A percentile compares a stretch with the other conserved stretches of the same genome.
Evolutionary conservation across 2,329 filamentous ascomycete genomes (phyloP).

Genomic region (Calonectria multiphialidica): DNA sequence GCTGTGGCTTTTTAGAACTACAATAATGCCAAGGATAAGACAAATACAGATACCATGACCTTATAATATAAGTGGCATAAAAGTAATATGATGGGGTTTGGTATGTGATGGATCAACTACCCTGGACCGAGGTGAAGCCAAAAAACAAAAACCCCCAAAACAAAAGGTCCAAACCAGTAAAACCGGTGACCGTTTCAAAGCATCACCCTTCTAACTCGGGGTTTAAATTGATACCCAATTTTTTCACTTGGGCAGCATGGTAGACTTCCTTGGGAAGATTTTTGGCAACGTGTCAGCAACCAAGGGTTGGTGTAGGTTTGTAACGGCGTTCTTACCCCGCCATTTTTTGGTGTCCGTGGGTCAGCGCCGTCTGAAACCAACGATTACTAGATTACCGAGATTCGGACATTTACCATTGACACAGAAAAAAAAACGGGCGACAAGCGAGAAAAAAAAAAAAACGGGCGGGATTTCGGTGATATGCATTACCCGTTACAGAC

Average conservation of each 20-base stretch:
- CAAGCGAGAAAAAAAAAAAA: neutral
- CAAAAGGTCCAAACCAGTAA: too few relatives aligned
- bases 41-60: neutral
- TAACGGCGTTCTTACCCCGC: neutral
- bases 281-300: neutral
- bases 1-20: neutral
- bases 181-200: too few relatives aligned
- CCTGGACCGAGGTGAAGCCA: too few relatives aligned
- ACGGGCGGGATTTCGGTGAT: neutral
- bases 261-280: neutral
- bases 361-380: neutral
- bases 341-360: neutral
- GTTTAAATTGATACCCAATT: neutral
- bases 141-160: too few relatives aligned
- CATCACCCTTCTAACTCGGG: too few relatives aligned
- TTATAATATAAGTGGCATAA: neutral
- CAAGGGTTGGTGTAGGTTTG: neutral
- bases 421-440: neutral
- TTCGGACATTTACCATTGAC: neutral
- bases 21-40: neutral
- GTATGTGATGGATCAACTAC: too few relatives aligned
- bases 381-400: neutral
- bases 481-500: conserved; percentile 4
- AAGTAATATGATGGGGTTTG: too few relatives aligned
- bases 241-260: neutral